Evolutionary conservation across 345 rosid genomes (phyloP), one percentile per base, ranked within the genome.

Genomic region (Capsella bursapastoris): DNA sequence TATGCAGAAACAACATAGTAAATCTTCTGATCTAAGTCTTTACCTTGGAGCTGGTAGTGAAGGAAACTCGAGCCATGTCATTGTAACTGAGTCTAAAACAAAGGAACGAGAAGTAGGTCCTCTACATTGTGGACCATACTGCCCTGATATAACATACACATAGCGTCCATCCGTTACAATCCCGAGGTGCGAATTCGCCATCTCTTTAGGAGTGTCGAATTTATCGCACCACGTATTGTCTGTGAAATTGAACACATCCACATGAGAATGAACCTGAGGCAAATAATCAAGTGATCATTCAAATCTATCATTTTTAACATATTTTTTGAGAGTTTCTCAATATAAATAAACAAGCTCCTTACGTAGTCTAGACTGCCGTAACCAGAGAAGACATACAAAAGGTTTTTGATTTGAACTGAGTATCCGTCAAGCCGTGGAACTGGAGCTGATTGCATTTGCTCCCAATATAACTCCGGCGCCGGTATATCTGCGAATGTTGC

Each of bases 391-490:
- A 86, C 98, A 31, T 85, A 90, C 22, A 93, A 77, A 27, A 86
- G 89, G 74, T 89, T 83, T 18, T 84, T 67, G 43, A 89, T 89
- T 82, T 93, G 97, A 27, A 89, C 81, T 0, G 97, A 79, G 55
- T 86, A 84, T 27, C 96, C 98, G 10, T 90, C 97, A 15, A 93
- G 93, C 22, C 97, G 90, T 58, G 97, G 93, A 65, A 90, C 98
- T 0, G 97, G 98, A 53, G 96, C 92, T 12, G 96, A 78, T 27
- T 84, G 78, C 92, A 93, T 82, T 75, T 81, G 70, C 83, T 90
- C 92, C 97, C 98, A 90, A 56, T 87, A 68, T 72, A 88, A 66
- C 7, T 86, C 87, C 13, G 90, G 90, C 14, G 97, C 97, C 28
- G 89, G 84, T 11, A 90, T 70, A 86, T 93, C 97, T 15, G 90